Conservation (phyloP, 2,329 filamentous ascomycete genomes). For the Mariannaea elegans region DNA sequence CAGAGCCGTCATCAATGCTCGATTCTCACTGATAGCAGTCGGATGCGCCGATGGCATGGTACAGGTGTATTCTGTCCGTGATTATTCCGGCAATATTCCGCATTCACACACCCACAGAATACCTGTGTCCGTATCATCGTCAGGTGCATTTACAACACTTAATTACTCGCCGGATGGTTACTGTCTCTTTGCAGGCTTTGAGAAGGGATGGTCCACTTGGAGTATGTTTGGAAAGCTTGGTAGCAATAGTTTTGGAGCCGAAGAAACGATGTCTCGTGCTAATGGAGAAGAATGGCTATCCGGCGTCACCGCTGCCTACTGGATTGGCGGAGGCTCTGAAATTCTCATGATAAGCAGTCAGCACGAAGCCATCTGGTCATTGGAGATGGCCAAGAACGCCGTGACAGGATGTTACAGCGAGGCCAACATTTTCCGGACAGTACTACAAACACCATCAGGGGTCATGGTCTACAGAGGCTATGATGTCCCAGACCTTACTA, state of each 20-base stretch:
- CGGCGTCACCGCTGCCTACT: slow-evolving; percentile 79
- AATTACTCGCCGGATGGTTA: slow-evolving; percentile 95
- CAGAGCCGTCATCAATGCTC: slow-evolving; percentile 86
- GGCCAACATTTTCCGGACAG: slow-evolving; percentile 87
- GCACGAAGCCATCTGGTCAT: slow-evolving; percentile 82
- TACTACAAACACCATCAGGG: slow-evolving; percentile 87
- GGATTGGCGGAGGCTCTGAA: slow-evolving; percentile 89
- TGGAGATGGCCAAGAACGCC: slow-evolving; percentile 96
- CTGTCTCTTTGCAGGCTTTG: slow-evolving; percentile 92
- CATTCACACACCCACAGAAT: slow-evolving; percentile 80
- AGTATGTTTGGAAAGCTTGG: slow-evolving; percentile 95
- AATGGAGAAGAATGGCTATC: slow-evolving; percentile 88
- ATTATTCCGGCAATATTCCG: slow-evolving; percentile 93
- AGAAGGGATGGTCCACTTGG: slow-evolving; percentile 94
- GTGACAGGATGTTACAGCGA: slow-evolving; percentile 90
- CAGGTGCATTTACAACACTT: slow-evolving; percentile 78
- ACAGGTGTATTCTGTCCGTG: slow-evolving; percentile 89
- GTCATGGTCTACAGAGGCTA: slow-evolving; percentile 95
- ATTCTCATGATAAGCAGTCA: slow-evolving; percentile 76
- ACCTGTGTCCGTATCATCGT: slow-evolving; percentile 71
- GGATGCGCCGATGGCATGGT: slow-evolving; percentile 83
- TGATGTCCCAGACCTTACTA: slow-evolving; percentile 87
- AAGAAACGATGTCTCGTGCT: slow-evolving; percentile 67
- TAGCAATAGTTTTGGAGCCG: slow-evolving; percentile 81
- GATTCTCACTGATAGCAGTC: slow-evolving; percentile 92